These are phyloP conservation scores for Trebouxia sp. DNA, from an alignment of 139 green algal genomes.

Conservation along the genomic window DNA sequence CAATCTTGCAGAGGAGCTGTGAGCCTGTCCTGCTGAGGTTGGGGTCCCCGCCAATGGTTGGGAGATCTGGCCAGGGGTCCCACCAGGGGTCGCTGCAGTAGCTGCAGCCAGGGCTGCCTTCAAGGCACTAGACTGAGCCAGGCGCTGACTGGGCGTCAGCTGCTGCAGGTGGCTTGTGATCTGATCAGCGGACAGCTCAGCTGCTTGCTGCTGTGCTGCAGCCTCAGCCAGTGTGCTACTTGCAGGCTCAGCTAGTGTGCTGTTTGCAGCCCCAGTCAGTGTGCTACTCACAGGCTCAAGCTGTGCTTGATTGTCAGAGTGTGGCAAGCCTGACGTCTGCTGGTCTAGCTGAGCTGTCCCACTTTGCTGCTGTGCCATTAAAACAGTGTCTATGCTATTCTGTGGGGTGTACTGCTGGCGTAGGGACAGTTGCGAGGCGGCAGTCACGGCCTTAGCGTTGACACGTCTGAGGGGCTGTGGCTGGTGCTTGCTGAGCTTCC, in stretches of 20 bases:
- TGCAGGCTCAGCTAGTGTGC: neutral
- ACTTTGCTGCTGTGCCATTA: neutral
- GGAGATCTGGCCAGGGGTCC: neutral
- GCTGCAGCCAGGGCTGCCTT: neutral
- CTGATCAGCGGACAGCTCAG: neutral
- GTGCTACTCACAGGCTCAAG: too few species aligned
- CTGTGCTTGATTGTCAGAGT: neutral
- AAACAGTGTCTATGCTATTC: neutral
- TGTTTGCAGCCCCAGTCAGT: neutral
- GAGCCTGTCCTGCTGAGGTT: neutral
- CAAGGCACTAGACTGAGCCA: neutral
- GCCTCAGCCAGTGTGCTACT: neutral
- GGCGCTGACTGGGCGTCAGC: constrained; percentile 7
- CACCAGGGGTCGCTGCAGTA: neutral
- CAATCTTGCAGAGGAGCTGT: neutral
- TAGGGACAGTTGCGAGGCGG: neutral
- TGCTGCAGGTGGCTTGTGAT: neutral
- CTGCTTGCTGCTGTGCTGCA: neutral
- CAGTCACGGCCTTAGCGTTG: neutral
- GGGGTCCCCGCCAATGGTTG: too few species aligned
- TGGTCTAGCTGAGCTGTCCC: neutral
- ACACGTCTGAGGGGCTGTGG: neutral
- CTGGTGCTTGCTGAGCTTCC: constrained; percentile 23
- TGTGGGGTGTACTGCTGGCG: neutral
- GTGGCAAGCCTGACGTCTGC: neutral